Evolutionary conservation across 179 eudicot species (phyloP).

Genomic region (Beta macrorhiza): DNA sequence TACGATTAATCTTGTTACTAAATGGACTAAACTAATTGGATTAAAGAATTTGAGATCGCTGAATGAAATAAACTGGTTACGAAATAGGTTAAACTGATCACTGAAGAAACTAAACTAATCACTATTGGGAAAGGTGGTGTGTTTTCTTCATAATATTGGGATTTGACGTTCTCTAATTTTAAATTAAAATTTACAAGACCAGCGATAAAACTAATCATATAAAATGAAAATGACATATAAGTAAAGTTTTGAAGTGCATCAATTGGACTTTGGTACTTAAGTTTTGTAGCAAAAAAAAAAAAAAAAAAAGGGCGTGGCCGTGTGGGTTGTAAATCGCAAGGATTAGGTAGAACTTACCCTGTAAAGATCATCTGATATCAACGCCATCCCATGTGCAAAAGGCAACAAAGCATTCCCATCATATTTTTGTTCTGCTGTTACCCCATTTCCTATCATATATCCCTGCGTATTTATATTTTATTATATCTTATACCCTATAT

Average conservation of each 20-base stretch:
- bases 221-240: background rate
- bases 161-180: no score
- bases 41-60: no score
- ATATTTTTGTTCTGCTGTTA: conserved; percentile 57
- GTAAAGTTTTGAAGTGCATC: background rate
- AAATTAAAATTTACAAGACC: no score
- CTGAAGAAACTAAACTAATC: no score
- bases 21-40: no score
- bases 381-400: conserved; percentile 94
- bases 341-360: conserved; percentile 33
- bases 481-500: background rate
- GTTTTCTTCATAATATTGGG: no score
- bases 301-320: background rate
- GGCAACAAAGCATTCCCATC: conserved; percentile 88
- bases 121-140: no score
- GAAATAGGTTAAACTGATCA: no score
- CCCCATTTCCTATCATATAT: conserved; percentile 87
- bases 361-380: conserved; percentile 79
- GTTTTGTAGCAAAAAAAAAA: background rate
- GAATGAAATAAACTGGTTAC: no score
- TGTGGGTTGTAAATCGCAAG: background rate
- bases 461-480: conserved; percentile 48
- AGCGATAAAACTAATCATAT: background rate
- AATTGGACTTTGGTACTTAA: background rate
- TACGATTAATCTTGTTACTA: no score